Percentiles rank a stretch among this genome's conserved stretches.
Evolutionary conservation across 225 moss, liverwort and hornwort genomes (phyloP).

Genomic region (Bryum argenteum): DNA sequence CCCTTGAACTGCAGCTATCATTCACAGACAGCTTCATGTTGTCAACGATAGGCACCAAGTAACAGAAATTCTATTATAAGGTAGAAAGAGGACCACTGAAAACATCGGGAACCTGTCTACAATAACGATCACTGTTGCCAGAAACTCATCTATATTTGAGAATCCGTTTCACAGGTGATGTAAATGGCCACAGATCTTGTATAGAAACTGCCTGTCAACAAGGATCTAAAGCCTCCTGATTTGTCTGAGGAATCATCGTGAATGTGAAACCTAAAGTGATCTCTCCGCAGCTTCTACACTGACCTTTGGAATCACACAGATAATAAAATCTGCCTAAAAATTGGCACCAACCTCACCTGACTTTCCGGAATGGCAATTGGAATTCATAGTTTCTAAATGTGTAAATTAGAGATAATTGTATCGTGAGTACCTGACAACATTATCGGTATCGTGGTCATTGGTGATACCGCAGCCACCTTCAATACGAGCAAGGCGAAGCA

Average conservation of each 20-base stretch:
- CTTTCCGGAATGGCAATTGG: background rate
- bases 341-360: no score
- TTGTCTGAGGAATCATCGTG: background rate
- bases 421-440: constrained; percentile 25
- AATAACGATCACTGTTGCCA: no score
- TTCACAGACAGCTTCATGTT: background rate
- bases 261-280: background rate
- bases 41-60: background rate
- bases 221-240: background rate
- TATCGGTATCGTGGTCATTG: constrained; percentile 26
- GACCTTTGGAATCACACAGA: background rate
- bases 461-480: constrained; percentile 62
- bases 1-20: constrained; percentile 49
- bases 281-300: background rate
- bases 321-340: background rate
- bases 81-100: no score
- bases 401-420: no score
- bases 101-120: no score
- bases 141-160: background rate
- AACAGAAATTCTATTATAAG: background rate
- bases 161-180: background rate
- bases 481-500: constrained; percentile 75
- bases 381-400: background rate
- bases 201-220: background rate
- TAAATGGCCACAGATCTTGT: background rate